These are phyloP conservation scores for Diddensiella caesifluorescens DNA, from an alignment of 805 yeast genomes.

Conservation along the genomic window DNA sequence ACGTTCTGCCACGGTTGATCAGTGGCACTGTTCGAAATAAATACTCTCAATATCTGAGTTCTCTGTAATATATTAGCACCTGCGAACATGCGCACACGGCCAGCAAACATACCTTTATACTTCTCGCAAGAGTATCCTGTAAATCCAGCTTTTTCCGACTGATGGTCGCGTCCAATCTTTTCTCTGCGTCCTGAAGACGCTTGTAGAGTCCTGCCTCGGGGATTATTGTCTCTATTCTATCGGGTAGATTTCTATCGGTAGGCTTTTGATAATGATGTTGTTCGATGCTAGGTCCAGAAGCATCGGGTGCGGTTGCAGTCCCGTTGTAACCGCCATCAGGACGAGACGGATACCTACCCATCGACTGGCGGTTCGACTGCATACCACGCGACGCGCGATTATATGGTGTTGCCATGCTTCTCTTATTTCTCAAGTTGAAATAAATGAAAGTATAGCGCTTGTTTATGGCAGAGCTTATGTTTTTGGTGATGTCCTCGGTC, in stretches of 20 bases:
- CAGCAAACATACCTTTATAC: constrained; percentile 32
- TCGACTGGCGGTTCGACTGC: not conserved
- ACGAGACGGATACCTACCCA: constrained; percentile 1
- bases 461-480: too few species aligned
- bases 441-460: not conserved
- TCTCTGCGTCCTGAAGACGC: constrained; percentile 73
- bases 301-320: not conserved
- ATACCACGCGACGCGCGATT: constrained; percentile 1
- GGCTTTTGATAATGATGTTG: constrained; percentile 33
- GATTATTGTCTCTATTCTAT: constrained; percentile 40
- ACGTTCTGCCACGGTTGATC: constrained; percentile 83
- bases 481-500: constrained; percentile 1
- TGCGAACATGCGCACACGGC: too few species aligned
- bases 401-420: not conserved
- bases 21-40: constrained; percentile 72
- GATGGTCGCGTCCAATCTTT: constrained; percentile 69
- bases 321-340: not conserved
- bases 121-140: constrained; percentile 58
- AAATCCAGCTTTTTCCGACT: constrained; percentile 81
- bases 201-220: constrained; percentile 73
- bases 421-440: not conserved
- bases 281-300: constrained; percentile 10
- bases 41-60: constrained; percentile 67
- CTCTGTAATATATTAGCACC: constrained; percentile 13
- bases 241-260: constrained; percentile 49